These are phyloP conservation scores for Hamamelis virginiana DNA, from an alignment of 164 flowering plant species.

Conservation along the genomic window DNA sequence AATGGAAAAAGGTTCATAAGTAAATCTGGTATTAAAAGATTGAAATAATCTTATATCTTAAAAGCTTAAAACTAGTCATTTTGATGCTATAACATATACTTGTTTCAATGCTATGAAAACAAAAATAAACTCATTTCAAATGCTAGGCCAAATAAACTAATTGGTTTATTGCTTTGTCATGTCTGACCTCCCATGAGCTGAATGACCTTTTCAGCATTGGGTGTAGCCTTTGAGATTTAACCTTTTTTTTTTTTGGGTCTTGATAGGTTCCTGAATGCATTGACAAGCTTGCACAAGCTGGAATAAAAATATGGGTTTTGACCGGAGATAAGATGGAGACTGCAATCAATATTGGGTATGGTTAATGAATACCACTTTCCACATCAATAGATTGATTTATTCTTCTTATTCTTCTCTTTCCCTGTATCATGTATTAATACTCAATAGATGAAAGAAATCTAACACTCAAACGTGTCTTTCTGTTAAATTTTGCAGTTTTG, in stretches of 20 bases:
- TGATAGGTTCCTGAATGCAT: constrained; percentile 71
- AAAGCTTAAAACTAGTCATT: too few relatives aligned
- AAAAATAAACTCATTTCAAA: too few relatives aligned
- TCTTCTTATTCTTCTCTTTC: too few relatives aligned
- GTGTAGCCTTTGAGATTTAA: neutral
- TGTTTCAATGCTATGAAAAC: too few relatives aligned
- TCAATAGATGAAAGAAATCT: neutral
- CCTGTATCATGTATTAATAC: too few relatives aligned
- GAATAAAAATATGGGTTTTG: constrained; percentile 73
- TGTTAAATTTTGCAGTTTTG: constrained; percentile 41
- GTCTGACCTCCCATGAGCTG: neutral
- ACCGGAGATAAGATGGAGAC: constrained; percentile 88
- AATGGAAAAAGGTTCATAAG: too few relatives aligned
- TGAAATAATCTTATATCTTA: too few relatives aligned
- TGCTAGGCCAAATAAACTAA: too few relatives aligned
- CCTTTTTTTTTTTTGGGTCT: neutral
- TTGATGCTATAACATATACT: too few relatives aligned
- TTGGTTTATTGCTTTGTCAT: too few relatives aligned
- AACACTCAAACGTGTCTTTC: neutral
- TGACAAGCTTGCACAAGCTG: constrained; percentile 72
- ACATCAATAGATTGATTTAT: too few relatives aligned
- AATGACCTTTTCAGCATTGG: neutral
- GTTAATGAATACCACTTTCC: neutral
- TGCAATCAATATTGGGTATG: constrained; percentile 72
- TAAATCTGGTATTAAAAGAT: too few relatives aligned